phyloP scores from a whole-genome alignment of 1,284 basidiomycete genomes.

The Sporisorium graminicola region DNA sequence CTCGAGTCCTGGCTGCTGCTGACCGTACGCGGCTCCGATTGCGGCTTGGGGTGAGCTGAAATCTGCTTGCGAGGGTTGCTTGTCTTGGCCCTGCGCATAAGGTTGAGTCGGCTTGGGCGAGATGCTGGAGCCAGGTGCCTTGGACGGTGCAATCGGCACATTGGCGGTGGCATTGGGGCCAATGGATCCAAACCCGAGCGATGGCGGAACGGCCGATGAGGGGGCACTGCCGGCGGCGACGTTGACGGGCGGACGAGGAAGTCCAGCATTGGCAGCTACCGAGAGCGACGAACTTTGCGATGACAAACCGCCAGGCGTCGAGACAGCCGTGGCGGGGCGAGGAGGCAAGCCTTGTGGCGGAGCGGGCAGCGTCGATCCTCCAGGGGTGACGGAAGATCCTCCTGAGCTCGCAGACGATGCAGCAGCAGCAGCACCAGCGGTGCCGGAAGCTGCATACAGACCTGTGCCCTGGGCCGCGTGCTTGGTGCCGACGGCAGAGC shows the following conservation, averaged over 20 bases:
- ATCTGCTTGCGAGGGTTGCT: slow-evolving; percentile 18
- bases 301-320: slow-evolving; percentile 33
- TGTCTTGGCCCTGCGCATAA: slow-evolving; percentile 27
- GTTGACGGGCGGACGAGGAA: slow-evolving; percentile 53
- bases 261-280: slow-evolving; percentile 47
- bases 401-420: slow-evolving; percentile 14
- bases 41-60: slow-evolving; percentile 21
- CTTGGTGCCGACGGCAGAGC: slow-evolving; percentile 20
- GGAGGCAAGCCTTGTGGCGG: slow-evolving; percentile 61
- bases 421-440: slow-evolving; percentile 10
- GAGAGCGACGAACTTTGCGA: slow-evolving; percentile 47
- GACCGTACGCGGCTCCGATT: slow-evolving; percentile 21
- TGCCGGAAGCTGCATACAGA: slow-evolving; percentile 3
- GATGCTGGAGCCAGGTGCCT: slow-evolving; percentile 29
- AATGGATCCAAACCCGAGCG: slow-evolving; percentile 51
- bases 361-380: slow-evolving; percentile 49
- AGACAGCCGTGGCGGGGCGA: slow-evolving; percentile 50
- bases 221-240: slow-evolving; percentile 15
- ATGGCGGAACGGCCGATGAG: slow-evolving; percentile 10
- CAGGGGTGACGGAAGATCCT: slow-evolving; percentile 7
- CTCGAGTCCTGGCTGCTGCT: slow-evolving; percentile 51
- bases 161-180: slow-evolving; percentile 21
- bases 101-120: slow-evolving; percentile 42
- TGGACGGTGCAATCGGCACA: slow-evolving; percentile 18
- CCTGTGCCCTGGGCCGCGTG: slow-evolving; percentile 5